Evolutionary conservation across 2,329 filamentous ascomycete genomes (phyloP), one percentile per base, ranked within the genome.

Genomic region (Alternaria conjuncta): DNA sequence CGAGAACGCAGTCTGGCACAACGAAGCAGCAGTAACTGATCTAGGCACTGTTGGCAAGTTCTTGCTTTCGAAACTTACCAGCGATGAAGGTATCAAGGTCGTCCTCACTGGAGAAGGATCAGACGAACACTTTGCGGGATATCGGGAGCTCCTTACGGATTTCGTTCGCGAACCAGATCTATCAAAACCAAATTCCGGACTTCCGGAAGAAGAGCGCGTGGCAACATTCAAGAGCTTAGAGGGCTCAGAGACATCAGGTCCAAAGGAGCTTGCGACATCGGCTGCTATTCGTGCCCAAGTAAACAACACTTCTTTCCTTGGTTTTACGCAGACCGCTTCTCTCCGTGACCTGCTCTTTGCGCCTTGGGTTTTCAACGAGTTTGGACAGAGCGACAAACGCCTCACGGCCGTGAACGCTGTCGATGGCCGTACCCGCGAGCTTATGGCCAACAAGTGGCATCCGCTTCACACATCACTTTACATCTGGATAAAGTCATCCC

Each of bases 101-200:
- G 82, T 88, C 3, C 75, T 88, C 5, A 87, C 85, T 0, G 82
- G 82, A 21, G 84, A 86, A 68, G 85, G 85, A 5, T 75, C 84
- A 9, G 86, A 88, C 64, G 86, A 88, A 75, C 80, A 84, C 55
- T 88, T 88, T 69, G 82, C 78, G 3, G 86, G 86, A 28, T 88
- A 88, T 64, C 74, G 79, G 0, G 75, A 80, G 50, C 84, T 84
- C 58, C 69, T 81, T 0, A 74, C 80, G 1, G 85, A 87, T 56
- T 82, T 81, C 56, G 78, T 88, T 2, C 79, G 81, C 11, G 86
- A 87, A 66, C 69, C 81, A 1, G 86, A 88, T 66, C 51, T 50
- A 20, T 57, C 70, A 21, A 69, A 55, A 61, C 65, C 66, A 1
- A 49, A 50, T 10, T 56, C 58, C 4, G 51, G 45, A 0, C 55